Conservation (phyloP, 108 stramenopile species). For the Cyclotella cryptica region DNA sequence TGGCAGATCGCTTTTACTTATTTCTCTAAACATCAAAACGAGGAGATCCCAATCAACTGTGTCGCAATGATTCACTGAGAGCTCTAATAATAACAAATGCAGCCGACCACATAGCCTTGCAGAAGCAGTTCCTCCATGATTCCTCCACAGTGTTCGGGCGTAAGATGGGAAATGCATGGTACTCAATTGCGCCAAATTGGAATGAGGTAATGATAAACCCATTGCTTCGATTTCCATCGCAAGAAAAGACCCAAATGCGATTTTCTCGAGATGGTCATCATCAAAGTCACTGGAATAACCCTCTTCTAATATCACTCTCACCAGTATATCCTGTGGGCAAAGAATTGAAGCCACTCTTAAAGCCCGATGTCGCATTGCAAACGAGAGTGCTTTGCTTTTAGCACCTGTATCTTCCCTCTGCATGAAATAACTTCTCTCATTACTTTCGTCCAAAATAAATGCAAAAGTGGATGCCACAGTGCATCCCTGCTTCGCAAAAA, state of each 20-base stretch:
- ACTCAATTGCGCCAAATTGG: constrained; percentile 77
- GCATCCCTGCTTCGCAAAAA: constrained; percentile 68
- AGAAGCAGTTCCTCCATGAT: constrained; percentile 61
- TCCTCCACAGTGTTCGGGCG: constrained; percentile 82
- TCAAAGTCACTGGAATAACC: constrained; percentile 41
- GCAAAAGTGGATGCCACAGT: constrained; percentile 39
- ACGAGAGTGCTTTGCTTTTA: constrained; percentile 63
- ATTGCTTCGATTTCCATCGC: constrained; percentile 91
- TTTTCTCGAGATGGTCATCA: constrained; percentile 55
- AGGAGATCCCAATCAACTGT: constrained; percentile 66
- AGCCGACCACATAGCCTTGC: constrained; percentile 67
- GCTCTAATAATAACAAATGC: constrained; percentile 75
- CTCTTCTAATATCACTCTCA: constrained; percentile 66
- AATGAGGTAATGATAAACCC: constrained; percentile 85
- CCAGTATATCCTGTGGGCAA: constrained; percentile 78
- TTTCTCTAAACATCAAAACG: constrained; percentile 57
- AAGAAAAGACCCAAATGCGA: constrained; percentile 76
- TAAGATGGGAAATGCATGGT: constrained; percentile 84
- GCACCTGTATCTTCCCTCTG: constrained; percentile 5
- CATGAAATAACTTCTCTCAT: constrained; percentile 23
- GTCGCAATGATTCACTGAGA: constrained; percentile 62
- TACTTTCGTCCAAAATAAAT: constrained; percentile 47
- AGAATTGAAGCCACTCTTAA: constrained; percentile 79
- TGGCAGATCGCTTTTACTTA: constrained; percentile 59
- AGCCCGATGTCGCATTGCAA: constrained; percentile 88